Evolutionary conservation across 2,329 filamentous ascomycete genomes (phyloP).

Genomic region (Talaromyces sp.): DNA sequence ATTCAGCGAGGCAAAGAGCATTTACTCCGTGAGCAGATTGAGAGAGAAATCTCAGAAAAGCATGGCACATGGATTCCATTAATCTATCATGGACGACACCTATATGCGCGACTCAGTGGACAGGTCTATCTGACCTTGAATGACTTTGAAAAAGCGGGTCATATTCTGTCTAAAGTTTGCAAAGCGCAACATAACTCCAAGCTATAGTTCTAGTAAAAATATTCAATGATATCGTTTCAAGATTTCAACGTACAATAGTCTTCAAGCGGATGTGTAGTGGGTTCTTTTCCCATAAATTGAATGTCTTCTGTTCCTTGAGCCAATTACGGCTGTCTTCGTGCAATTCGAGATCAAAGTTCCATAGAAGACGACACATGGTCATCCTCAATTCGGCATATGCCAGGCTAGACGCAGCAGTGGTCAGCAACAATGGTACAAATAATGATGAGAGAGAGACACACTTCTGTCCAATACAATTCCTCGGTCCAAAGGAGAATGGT

Average conservation of each 20-base stretch:
- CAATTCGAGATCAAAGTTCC: constrained; percentile 10
- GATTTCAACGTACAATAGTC: background rate
- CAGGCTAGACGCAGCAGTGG: background rate
- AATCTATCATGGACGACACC: constrained; percentile 57
- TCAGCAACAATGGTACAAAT: background rate
- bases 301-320: constrained; percentile 8
- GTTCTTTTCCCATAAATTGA: constrained; percentile 6
- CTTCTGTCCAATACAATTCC: constrained; percentile 53
- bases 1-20: constrained; percentile 53
- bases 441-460: background rate
- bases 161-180: constrained; percentile 57
- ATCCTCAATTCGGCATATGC: constrained; percentile 10
- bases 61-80: constrained; percentile 69
- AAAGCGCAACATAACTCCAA: background rate
- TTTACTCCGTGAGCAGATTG: constrained; percentile 57
- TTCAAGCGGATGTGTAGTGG: background rate
- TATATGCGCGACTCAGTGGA: constrained; percentile 71
- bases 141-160: constrained; percentile 71
- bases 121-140: constrained; percentile 76
- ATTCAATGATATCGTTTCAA: background rate
- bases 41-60: constrained; percentile 52
- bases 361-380: constrained; percentile 4
- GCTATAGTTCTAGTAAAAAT: background rate
- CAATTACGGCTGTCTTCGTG: background rate
- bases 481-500: constrained; percentile 49